These are phyloP conservation scores for Blepharisma stoltei DNA, from an alignment of 73 alveolate genomes.

Conservation along the genomic window DNA sequence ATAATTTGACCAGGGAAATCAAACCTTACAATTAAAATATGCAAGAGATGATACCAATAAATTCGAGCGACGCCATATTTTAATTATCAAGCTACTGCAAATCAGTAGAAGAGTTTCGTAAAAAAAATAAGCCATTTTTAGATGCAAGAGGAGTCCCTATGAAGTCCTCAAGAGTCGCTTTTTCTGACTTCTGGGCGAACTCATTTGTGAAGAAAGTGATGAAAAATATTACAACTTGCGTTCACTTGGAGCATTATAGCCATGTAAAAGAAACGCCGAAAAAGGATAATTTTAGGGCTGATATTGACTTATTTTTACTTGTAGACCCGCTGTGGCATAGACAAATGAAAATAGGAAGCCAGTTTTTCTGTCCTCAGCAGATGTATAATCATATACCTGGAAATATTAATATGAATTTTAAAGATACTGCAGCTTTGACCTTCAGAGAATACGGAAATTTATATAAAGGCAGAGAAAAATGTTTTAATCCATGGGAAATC, in stretches of 20 bases:
- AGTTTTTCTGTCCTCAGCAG: not conserved
- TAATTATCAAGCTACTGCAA: not conserved
- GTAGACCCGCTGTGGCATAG: not conserved
- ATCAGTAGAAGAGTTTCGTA: not conserved
- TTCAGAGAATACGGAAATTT: not conserved
- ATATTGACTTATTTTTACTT: not conserved
- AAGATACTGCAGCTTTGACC: not conserved
- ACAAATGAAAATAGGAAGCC: not conserved
- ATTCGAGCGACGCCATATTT: no score
- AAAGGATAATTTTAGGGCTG: not conserved
- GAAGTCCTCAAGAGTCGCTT: not conserved
- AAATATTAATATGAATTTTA: not conserved
- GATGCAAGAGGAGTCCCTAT: not conserved
- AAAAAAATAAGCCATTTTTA: not conserved
- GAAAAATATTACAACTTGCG: not conserved
- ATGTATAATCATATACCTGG: constrained; percentile 28
- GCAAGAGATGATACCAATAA: no score
- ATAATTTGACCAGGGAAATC: no score
- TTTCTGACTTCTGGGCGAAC: not conserved
- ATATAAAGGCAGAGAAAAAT: constrained; percentile 1
- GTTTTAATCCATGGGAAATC: not conserved
- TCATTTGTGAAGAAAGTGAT: not conserved
- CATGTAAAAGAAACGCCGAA: not conserved
- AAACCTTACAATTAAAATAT: no score
- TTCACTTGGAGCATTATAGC: not conserved